phyloP scores from a whole-genome alignment of 352 stramenopile genomes.

The Stramenopiles sp. region DNA sequence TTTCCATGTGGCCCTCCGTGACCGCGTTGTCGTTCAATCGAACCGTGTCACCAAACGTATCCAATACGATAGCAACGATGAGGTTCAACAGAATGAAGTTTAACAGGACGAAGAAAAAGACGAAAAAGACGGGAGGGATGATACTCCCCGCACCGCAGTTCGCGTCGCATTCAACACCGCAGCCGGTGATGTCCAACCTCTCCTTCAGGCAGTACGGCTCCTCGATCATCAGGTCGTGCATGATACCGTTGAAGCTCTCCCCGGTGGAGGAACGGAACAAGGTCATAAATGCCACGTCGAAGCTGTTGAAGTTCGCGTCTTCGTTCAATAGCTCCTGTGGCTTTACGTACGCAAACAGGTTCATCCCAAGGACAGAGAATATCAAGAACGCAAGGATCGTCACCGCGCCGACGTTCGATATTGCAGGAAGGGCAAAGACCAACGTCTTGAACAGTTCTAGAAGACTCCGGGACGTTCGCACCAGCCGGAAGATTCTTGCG shows the following conservation, averaged over 20 bases:
- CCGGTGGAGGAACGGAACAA: constrained; percentile 45
- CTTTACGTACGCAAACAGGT: constrained; percentile 38
- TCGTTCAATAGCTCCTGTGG: constrained; percentile 29
- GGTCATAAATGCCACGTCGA: constrained; percentile 33
- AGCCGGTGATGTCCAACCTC: too few species aligned
- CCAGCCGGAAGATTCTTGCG: constrained; percentile 30
- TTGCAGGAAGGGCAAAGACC: constrained; percentile 41
- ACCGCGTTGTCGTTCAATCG: too few species aligned
- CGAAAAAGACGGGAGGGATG: too few species aligned
- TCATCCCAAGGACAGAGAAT: constrained; percentile 46
- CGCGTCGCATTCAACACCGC: too few species aligned
- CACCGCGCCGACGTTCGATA: constrained; percentile 44
- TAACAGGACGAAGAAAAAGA: too few species aligned
- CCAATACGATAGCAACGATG: constrained; percentile 70
- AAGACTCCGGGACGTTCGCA: constrained; percentile 34
- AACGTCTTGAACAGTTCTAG: constrained; percentile 42
- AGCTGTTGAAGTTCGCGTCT: constrained; percentile 41
- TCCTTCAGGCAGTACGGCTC: constrained; percentile 16
- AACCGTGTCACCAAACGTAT: constrained; percentile 47
- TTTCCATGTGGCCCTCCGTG: too few species aligned
- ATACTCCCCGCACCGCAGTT: too few species aligned
- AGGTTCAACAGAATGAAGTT: constrained; percentile 79
- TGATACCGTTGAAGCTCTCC: constrained; percentile 49
- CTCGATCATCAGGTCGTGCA: constrained; percentile 36
- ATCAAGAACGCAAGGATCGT: constrained; percentile 49